Conservation (phyloP, 331 rosid species). For the Ulmus americana region DNA sequence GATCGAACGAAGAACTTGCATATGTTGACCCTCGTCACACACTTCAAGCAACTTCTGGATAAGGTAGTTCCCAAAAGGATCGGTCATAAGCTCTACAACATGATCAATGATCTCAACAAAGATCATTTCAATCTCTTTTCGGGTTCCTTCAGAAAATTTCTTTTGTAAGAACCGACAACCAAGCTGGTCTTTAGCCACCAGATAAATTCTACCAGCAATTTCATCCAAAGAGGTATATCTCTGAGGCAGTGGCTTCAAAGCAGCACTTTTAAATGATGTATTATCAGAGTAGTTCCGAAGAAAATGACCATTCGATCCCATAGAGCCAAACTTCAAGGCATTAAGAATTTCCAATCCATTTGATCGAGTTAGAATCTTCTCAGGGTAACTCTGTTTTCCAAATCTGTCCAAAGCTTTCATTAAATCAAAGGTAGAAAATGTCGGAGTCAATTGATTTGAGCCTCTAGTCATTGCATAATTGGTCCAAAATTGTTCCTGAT, state of each 20-base stretch:
- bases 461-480: slow-evolving; percentile 20
- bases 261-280: slow-evolving; percentile 20
- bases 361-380: slow-evolving; percentile 28
- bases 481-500: slow-evolving; percentile 29
- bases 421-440: slow-evolving; percentile 20
- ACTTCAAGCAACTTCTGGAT: slow-evolving; percentile 59
- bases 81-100: slow-evolving; percentile 50
- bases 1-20: slow-evolving; percentile 35
- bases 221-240: slow-evolving; percentile 40
- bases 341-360: slow-evolving; percentile 28
- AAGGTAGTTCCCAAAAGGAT: slow-evolving; percentile 58
- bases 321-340: slow-evolving; percentile 29
- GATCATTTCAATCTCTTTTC: slow-evolving; percentile 33
- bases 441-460: slow-evolving; percentile 29
- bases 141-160: slow-evolving; percentile 37
- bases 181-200: slow-evolving; percentile 55
- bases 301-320: slow-evolving; percentile 24
- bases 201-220: slow-evolving; percentile 36
- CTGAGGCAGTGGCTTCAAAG: slow-evolving; percentile 31
- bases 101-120: slow-evolving; percentile 42
- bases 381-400: slow-evolving; percentile 29
- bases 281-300: slow-evolving; percentile 16
- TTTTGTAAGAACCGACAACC: slow-evolving; percentile 62
- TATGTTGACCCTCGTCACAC: slow-evolving; percentile 43
- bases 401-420: slow-evolving; percentile 31